Percentiles rank a stretch among this genome's conserved stretches.
phyloP scores from a whole-genome alignment of 1,284 basidiomycete genomes.

The Stygiomarasmius scandens region DNA sequence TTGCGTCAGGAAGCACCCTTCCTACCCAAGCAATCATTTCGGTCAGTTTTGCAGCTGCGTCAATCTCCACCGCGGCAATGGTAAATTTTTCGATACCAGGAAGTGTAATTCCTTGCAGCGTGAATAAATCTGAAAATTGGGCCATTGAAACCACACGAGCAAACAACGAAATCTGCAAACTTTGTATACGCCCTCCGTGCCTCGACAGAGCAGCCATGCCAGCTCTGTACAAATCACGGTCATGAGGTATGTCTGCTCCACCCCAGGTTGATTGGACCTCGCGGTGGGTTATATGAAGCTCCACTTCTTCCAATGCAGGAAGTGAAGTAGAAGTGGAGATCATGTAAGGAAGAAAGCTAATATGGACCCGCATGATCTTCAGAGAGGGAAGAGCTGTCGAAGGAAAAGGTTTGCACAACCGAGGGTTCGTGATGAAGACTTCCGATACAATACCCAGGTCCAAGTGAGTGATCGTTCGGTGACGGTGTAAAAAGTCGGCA shows the following conservation, averaged over 20 bases:
- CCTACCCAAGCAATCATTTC: not conserved
- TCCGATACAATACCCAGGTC: not conserved
- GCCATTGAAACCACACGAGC: too few relatives aligned
- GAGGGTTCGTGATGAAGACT: not conserved
- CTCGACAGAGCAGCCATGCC: not conserved
- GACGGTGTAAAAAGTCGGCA: not conserved
- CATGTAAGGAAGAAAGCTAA: not conserved
- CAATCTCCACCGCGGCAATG: too few relatives aligned
- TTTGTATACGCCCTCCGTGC: not conserved
- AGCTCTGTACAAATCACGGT: not conserved
- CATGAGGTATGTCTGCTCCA: too few relatives aligned
- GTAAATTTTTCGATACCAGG: too few relatives aligned
- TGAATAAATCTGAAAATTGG: too few relatives aligned
- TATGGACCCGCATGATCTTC: not conserved
- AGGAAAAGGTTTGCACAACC: not conserved
- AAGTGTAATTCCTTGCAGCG: too few relatives aligned
- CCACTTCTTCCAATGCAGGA: not conserved
- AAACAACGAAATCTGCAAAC: not conserved
- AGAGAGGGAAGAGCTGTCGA: not conserved
- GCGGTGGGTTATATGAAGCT: not conserved
- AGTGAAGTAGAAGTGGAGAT: not conserved
- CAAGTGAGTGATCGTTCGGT: not conserved
- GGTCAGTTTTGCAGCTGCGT: too few relatives aligned
- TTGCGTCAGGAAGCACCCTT: too few relatives aligned
- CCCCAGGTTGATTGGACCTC: not conserved